Evolutionary conservation across 441 rosid genomes (phyloP).

Genomic region (Euphorbia schlechtendalii): DNA sequence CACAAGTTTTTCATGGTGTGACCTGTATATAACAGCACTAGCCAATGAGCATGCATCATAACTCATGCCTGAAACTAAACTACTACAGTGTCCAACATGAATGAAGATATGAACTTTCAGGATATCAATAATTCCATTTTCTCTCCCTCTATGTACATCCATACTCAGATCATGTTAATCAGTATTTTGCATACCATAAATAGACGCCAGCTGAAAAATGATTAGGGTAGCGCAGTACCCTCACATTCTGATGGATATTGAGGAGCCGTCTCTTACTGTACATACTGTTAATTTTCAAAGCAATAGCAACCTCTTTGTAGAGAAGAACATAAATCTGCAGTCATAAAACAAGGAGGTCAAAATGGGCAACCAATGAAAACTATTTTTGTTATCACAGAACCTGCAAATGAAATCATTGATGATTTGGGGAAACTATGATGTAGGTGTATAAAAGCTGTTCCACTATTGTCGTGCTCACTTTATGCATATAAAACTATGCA

Average conservation of each 20-base stretch:
- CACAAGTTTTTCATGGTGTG: conserved; percentile 97
- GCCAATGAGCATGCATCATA: conserved; percentile 24
- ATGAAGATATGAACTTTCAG: conserved; percentile 17
- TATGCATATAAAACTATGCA: not conserved
- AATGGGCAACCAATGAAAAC: not conserved
- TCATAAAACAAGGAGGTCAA: not conserved
- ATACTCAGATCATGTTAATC: not conserved
- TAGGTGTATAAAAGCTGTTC: not conserved
- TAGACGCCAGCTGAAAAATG: conserved; percentile 93
- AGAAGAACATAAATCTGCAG: conserved; percentile 89
- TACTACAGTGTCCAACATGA: conserved; percentile 11
- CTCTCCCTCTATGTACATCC: not conserved
- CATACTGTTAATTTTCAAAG: conserved; percentile 88
- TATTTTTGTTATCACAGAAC: not conserved
- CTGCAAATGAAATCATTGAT: not conserved
- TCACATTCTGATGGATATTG: conserved; percentile 87
- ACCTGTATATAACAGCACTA: conserved; percentile 45
- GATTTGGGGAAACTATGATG: not conserved
- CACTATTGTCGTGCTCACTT: not conserved
- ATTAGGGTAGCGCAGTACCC: conserved; percentile 92
- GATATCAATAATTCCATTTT: not conserved
- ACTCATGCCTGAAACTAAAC: too few species aligned
- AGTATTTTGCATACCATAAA: conserved; percentile 53
- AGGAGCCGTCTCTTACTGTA: conserved; percentile 89
- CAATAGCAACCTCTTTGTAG: conserved; percentile 96